Evolutionary conservation across 148 eudicot species (phyloP), one percentile per base, ranked within the genome.

Genomic region (Limonium bicolor): DNA sequence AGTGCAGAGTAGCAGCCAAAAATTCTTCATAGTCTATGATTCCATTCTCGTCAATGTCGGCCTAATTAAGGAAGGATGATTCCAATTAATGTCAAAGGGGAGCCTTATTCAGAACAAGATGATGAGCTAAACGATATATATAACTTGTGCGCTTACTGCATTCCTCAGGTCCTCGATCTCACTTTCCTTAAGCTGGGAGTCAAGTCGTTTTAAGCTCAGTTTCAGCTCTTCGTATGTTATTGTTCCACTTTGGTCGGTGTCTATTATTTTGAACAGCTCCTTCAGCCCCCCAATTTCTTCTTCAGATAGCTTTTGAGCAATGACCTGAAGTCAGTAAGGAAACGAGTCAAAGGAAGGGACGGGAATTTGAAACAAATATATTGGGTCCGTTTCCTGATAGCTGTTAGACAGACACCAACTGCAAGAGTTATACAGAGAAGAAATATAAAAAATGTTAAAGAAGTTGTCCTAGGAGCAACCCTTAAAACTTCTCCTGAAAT

Each of bases 241-340:
- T 5, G 74, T 55, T 40, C 95, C 95, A 45, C 83, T 86, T 26
- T 61, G 64, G 56, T 86, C 95, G 31, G 71, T 66, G 52, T 86
- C 95, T 33, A 86, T 67, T 69, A 62, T 80, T 36, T 54, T 77
- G 48, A 86, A 86, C 47, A 86, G 63, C 67, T 86, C 86, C 39
- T 80, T 74, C 50, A 86, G 36, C 1, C 95, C 95, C 8, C 92
- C 95, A 20, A 86, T 86, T 52, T 86, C 95, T 67, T 86, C 95
- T 71, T 86, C 92, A 22, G 92, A 86, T 20, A 86, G 86, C 55
- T 70, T 68, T 36, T 86, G 83, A 22, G 95, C 95, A 44, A 86
- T 80, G 54, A 86, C 95, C 95, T 86, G 70, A 20, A 60, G 28
- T 39, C 21, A 44, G 30, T 21, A 18, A 20, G 48, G 26, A 51